Evolutionary conservation across 495 filamentous ascomycete species (phyloP).

Genomic region (Penicillium pulvis): DNA sequence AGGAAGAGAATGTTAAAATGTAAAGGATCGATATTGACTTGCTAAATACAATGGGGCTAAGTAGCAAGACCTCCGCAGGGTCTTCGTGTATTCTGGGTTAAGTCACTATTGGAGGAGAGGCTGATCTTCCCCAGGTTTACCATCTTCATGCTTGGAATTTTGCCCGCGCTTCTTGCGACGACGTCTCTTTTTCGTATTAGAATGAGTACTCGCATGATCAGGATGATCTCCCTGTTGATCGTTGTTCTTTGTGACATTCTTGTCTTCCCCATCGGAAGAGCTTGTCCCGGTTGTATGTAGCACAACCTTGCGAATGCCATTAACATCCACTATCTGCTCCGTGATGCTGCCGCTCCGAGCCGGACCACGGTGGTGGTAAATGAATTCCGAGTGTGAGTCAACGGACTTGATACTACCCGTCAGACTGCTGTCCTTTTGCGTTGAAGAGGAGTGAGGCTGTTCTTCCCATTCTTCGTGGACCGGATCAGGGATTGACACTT

Average conservation of each 20-base stretch:
- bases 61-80: no score
- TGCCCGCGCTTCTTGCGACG: constrained; percentile 33
- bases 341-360: constrained; percentile 87
- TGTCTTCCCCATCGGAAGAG: constrained; percentile 40
- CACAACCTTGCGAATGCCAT: constrained; percentile 82
- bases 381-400: constrained; percentile 32
- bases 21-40: no score
- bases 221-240: constrained; percentile 7
- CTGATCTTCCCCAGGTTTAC: not conserved
- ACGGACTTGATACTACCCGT: constrained; percentile 44
- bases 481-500: constrained; percentile 39
- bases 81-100: no score
- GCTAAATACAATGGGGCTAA: no score
- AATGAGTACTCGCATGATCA: constrained; percentile 8
- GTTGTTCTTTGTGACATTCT: constrained; percentile 1
- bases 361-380: constrained; percentile 49
- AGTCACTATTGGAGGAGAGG: constrained; percentile 6
- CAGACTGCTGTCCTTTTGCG: constrained; percentile 25
- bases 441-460: constrained; percentile 16
- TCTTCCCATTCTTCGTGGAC: constrained; percentile 43
- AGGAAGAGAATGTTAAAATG: no score
- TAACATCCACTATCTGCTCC: constrained; percentile 79
- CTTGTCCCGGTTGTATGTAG: constrained; percentile 69
- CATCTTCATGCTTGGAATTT: constrained; percentile 2
- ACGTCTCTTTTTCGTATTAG: constrained; percentile 32